Evolutionary conservation across 31 red algal species (phyloP).

Genomic region (Asparagopsis taxiformis): DNA sequence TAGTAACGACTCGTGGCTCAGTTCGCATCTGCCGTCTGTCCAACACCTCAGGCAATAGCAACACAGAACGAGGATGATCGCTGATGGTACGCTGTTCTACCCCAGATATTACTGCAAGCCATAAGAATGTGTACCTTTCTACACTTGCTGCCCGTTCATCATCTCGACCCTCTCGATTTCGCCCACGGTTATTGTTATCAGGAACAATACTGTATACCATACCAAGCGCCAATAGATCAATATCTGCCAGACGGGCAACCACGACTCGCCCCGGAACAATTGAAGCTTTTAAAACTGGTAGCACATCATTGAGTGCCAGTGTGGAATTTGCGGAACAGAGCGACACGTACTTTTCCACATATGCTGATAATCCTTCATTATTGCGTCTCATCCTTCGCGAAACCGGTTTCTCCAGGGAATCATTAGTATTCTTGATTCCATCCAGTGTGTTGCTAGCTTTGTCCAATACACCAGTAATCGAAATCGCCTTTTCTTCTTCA

Average conservation of each 20-base stretch:
- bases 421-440: background rate
- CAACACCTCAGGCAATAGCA: background rate
- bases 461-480: slow-evolving; percentile 1
- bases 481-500: background rate
- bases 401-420: too few species aligned
- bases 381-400: too few species aligned
- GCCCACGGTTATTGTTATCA: too few species aligned
- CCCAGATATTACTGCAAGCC: slow-evolving; percentile 9
- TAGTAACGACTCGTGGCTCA: slow-evolving; percentile 1
- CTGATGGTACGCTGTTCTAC: background rate
- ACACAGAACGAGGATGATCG: background rate
- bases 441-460: slow-evolving; percentile 5
- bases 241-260: too few species aligned
- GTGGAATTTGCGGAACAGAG: too few species aligned
- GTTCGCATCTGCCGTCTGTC: background rate
- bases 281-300: too few species aligned
- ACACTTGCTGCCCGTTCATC: background rate
- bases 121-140: slow-evolving; percentile 12
- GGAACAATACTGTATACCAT: too few species aligned
- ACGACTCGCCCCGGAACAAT: too few species aligned
- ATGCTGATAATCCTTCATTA: too few species aligned
- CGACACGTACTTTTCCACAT: too few species aligned
- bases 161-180: background rate
- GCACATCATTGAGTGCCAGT: too few species aligned
- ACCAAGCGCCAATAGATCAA: too few species aligned